These are phyloP conservation scores for Linum trigynum DNA, from an alignment of 345 rosid species.

Conservation along the genomic window DNA sequence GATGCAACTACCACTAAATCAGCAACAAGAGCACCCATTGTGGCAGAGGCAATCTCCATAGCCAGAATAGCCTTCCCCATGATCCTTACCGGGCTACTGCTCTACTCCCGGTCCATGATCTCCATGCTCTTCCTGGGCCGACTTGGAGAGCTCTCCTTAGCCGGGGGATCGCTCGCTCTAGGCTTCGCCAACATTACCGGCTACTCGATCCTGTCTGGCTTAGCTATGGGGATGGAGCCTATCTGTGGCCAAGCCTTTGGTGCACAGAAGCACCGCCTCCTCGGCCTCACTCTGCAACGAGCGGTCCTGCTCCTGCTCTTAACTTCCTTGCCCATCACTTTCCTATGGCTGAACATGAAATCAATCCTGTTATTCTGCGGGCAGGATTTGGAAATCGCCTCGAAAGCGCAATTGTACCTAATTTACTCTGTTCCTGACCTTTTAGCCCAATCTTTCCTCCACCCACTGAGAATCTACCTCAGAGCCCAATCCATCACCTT, in stretches of 20 bases:
- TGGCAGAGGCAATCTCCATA: constrained; percentile 24
- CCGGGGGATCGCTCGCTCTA: constrained; percentile 57
- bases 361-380: constrained; percentile 44
- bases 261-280: constrained; percentile 45
- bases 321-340: constrained; percentile 50
- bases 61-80: constrained; percentile 33
- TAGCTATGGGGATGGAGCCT: constrained; percentile 87
- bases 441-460: constrained; percentile 60
- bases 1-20: no score
- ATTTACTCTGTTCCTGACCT: constrained; percentile 76
- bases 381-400: constrained; percentile 54
- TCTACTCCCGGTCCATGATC: constrained; percentile 43
- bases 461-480: constrained; percentile 77
- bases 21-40: no score
- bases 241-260: constrained; percentile 88
- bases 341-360: constrained; percentile 72
- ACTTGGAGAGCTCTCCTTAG: constrained; percentile 34
- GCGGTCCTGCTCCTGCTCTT: constrained; percentile 49
- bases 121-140: constrained; percentile 49
- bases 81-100: constrained; percentile 33
- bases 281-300: constrained; percentile 57
- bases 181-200: constrained; percentile 51
- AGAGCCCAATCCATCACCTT: constrained; percentile 50
- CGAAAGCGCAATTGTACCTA: constrained; percentile 54
- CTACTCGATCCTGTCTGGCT: constrained; percentile 51